Percentiles rank a stretch among this genome's conserved stretches.
Evolutionary conservation across 495 filamentous ascomycete species (phyloP).

Genomic region (Tuber microsphaerosporum): DNA sequence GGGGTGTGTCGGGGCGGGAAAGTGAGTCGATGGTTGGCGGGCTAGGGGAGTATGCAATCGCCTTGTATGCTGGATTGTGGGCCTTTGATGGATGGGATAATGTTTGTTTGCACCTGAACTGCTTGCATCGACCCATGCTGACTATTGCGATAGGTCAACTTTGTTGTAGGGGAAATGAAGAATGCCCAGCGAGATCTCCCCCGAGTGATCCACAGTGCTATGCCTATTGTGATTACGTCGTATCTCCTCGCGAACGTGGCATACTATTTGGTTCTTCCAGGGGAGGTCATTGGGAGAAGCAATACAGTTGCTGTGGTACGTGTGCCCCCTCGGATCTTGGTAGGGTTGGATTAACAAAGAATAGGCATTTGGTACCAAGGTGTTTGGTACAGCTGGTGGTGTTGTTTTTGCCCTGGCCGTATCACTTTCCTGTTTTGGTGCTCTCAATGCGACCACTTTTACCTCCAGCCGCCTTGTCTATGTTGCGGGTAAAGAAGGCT

Average conservation of each 20-base stretch:
- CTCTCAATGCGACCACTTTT: constrained; percentile 90
- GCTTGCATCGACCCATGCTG: constrained; percentile 15
- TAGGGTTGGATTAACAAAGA: neutral
- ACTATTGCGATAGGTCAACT: constrained; percentile 64
- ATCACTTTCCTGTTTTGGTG: constrained; percentile 78
- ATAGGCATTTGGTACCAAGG: constrained; percentile 66
- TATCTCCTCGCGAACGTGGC: constrained; percentile 86
- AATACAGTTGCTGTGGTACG: constrained; percentile 84
- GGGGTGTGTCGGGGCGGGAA: constrained; percentile 9
- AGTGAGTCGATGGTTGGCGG: constrained; percentile 20
- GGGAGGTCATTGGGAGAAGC: constrained; percentile 65
- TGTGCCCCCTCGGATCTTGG: neutral
- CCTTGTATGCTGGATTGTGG: constrained; percentile 92
- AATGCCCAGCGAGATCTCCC: constrained; percentile 85
- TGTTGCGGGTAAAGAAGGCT: constrained; percentile 89
- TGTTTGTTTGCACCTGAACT: constrained; percentile 50
- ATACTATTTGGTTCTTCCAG: constrained; percentile 92
- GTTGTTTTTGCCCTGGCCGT: constrained; percentile 85
- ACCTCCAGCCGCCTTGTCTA: constrained; percentile 88
- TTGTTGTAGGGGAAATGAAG: constrained; percentile 92
- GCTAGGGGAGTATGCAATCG: constrained; percentile 49
- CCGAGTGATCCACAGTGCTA: constrained; percentile 90
- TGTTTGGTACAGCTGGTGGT: constrained; percentile 77
- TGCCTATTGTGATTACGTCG: constrained; percentile 84
- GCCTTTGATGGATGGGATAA: constrained; percentile 99